Evolutionary conservation across 2,329 filamentous ascomycete species (phyloP), one percentile per base, ranked within the genome.

Genomic region (Colletotrichum australisinense): DNA sequence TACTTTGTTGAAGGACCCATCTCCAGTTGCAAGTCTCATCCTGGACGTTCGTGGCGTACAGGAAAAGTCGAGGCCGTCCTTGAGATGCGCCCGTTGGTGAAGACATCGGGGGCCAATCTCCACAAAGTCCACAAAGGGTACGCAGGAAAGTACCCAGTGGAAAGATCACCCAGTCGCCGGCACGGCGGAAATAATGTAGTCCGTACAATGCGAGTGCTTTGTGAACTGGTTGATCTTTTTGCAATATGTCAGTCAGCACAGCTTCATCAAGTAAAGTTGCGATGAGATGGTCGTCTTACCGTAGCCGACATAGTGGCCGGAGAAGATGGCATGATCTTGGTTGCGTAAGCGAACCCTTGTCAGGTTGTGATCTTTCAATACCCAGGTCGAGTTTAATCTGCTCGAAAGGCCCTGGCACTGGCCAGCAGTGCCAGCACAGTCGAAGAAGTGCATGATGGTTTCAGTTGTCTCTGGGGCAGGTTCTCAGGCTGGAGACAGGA

Each of bases 331-430:
- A n/a, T n/a, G n/a, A n/a, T n/a, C n/a, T 69, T 73, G 19, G 55
- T 74, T 16, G 69, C 73, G 38, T 73, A 73, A 75, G 42, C 3
- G 70, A 49, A 16, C 74, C 72, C 28, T 74, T 12, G 74, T 75
- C n/a, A 75, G 26, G 56, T 75, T 75, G 22, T 67, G 57, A 30
- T 73, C 74, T 75, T 28, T 73, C 74, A 22, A 75, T 75, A 75
- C 26, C 72, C 69, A 75, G 16, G 69, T 68, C 9, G 63, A 63
- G n/a, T 70, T 68, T 56, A 35, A 75, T 42, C 49, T 67, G 30
- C 19, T 72, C 49, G 7, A 35, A 75, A 75, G 2, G 73, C 70
- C 73, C 30, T 46, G 46, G 70, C 73, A 22, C 62, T 63, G 22
- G 49, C 70, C 35, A n/a, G n/a, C n/a, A n/a, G n/a, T n/a, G n/a